Evolutionary conservation across 345 rosid genomes (phyloP), one percentile per base, ranked within the genome.

Genomic region (Hibiscus syriacus): DNA sequence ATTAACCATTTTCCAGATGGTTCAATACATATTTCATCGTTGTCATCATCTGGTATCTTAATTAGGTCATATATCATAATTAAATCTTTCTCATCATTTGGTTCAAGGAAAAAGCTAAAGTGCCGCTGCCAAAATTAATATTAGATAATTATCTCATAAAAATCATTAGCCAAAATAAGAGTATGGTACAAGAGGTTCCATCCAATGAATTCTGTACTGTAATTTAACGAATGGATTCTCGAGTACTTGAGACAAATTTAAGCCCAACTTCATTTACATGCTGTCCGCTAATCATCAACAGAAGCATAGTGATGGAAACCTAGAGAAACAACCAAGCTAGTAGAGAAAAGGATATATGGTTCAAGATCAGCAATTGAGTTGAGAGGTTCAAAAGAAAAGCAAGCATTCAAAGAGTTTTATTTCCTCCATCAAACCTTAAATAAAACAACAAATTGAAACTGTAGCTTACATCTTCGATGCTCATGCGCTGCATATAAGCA

Each of bases 381-480:
- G 39, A 41, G 59, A 53, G 58, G 38, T 27, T 39, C 16, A 70
- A 58, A 57, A 38, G 39, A 14, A 39, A 56, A 69, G 46, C 19
- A 23, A 49, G 67, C 50, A 54, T 54, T 16, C 29, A 76, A 55
- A 25, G 54, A 26, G 68, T 38, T 46, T 17, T 17, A 7, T 17
- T n/a, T 6, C 17, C 23, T 6, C 43, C 4, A 55, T 12, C 29
- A 23, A 54, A 62, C 53, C 32, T 23, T 49, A 55, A 17, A 60
- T 32, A n/a, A 14, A 64, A 29, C 45, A 39, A 43, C 30, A 25
- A 67, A 50, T 20, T 19, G 20, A 36, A 66, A 13, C 43, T 50
- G 16, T 38, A 74, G 64, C 74, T 66, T 70, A 60, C 71, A 41
- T 30, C 43, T 66, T 46, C 17, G 30, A 52, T 66, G 68, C 64